These are phyloP conservation scores for Musa itinerans DNA, from an alignment of 176 grass and related monocot species.

Conservation along the genomic window DNA sequence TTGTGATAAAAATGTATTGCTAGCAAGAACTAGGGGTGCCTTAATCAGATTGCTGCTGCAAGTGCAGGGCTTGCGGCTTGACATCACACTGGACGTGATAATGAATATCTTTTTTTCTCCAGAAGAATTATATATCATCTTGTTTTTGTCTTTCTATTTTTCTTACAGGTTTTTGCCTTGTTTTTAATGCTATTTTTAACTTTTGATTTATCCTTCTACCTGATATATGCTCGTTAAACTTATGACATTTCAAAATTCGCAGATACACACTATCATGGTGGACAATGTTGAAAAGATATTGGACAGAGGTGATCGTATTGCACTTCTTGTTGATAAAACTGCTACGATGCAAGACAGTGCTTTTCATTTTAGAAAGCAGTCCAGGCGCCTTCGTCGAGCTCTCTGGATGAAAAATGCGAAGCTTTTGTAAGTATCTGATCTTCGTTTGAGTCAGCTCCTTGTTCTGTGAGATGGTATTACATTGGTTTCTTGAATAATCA, in stretches of 20 bases:
- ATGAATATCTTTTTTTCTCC: no score
- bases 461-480: no score
- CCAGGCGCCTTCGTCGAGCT: not conserved
- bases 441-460: not conserved
- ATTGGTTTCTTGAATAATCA: not conserved
- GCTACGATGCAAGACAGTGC: conserved; percentile 3
- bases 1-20: no score
- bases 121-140: not conserved
- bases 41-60: no score
- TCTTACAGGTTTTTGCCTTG: not conserved
- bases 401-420: conserved; percentile 8
- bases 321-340: conserved; percentile 4
- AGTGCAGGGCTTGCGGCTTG: no score
- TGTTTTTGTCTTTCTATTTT: not conserved
- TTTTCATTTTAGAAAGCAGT: conserved; percentile 9
- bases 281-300: conserved; percentile 9
- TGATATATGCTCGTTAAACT: not conserved
- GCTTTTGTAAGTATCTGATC: not conserved
- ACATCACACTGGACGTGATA: no score
- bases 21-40: no score
- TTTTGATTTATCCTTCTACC: not conserved
- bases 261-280: conserved; percentile 12
- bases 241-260: not conserved
- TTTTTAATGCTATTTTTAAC: not conserved
- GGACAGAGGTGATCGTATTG: conserved; percentile 10